Percentiles rank a stretch among this genome's conserved stretches.
Conservation (phyloP, 2,329 filamentous ascomycete species). For the Cytospora mali region DNA sequence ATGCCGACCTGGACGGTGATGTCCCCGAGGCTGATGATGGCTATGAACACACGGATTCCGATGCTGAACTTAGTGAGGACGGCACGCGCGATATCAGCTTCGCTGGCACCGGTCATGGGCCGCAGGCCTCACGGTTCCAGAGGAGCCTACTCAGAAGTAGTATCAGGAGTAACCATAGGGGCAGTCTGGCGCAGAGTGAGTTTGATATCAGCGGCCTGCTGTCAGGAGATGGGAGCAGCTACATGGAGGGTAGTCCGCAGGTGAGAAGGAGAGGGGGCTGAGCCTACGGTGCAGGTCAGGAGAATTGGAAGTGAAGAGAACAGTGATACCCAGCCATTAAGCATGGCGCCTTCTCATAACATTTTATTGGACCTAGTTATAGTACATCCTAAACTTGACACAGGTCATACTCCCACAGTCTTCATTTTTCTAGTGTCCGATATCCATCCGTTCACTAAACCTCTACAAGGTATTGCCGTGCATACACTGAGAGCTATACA, state of each 20-base stretch:
- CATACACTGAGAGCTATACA: neutral
- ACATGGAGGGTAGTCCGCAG: slow-evolving; percentile 58
- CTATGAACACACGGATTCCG: slow-evolving; percentile 79
- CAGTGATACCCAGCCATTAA: slow-evolving; percentile 20
- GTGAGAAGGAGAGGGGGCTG: slow-evolving; percentile 39
- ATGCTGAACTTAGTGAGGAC: slow-evolving; percentile 59
- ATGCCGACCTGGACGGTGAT: slow-evolving; percentile 71
- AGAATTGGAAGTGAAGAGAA: neutral
- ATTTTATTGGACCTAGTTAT: slow-evolving; percentile 1
- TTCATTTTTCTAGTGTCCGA: too few species aligned
- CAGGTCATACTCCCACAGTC: neutral
- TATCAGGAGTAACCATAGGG: slow-evolving; percentile 19
- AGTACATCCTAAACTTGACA: slow-evolving; percentile 1
- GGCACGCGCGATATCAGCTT: slow-evolving; percentile 39
- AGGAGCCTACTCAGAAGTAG: slow-evolving; percentile 29
- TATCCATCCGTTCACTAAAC: too few species aligned
- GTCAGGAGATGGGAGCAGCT: slow-evolving; percentile 60
- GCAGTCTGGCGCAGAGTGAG: slow-evolving; percentile 43
- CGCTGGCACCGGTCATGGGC: slow-evolving; percentile 21
- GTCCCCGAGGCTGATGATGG: slow-evolving; percentile 66
- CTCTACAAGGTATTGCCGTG: neutral
- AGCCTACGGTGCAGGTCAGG: neutral
- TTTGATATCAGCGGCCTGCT: slow-evolving; percentile 60
- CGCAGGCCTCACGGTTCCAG: slow-evolving; percentile 22
- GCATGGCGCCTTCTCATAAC: neutral